phyloP scores from a whole-genome alignment of 2,329 filamentous ascomycete genomes.

The Talaromyces sp. region DNA sequence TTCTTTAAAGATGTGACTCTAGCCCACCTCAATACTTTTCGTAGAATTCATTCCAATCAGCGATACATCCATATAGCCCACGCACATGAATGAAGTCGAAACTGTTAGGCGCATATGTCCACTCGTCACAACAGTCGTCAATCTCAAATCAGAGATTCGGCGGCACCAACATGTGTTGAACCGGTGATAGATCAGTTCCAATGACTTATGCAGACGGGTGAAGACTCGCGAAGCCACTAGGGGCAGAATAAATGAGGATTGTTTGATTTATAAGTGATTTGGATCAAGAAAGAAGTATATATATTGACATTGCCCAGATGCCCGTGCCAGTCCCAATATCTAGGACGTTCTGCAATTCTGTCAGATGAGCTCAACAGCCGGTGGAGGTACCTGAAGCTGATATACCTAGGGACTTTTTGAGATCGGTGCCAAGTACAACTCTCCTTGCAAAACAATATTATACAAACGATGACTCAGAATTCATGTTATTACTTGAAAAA shows the following conservation, averaged over 20 bases:
- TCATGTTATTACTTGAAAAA: neutral
- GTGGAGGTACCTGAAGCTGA: neutral
- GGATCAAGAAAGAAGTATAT: neutral
- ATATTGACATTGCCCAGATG: slow-evolving; percentile 19
- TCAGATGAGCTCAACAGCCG: neutral
- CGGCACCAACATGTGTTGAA: slow-evolving; percentile 15
- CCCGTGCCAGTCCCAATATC: slow-evolving; percentile 18
- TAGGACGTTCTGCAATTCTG: slow-evolving; percentile 9
- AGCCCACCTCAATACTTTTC: slow-evolving; percentile 5
- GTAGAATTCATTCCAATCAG: slow-evolving; percentile 13
- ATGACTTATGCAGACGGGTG: slow-evolving; percentile 18
- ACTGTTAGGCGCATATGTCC: slow-evolving; percentile 21
- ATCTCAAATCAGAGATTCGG: slow-evolving; percentile 27
- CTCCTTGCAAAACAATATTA: slow-evolving; percentile 11
- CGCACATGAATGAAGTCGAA: slow-evolving; percentile 29
- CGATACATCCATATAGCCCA: slow-evolving; percentile 20
- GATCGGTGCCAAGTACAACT: slow-evolving; percentile 17
- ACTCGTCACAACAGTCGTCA: slow-evolving; percentile 25
- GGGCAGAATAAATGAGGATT: neutral
- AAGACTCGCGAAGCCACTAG: slow-evolving; percentile 8
- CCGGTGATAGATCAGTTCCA: slow-evolving; percentile 18
- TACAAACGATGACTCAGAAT: slow-evolving; percentile 8
- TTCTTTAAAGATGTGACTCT: neutral
- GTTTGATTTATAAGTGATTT: neutral
- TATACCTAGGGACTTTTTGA: slow-evolving; percentile 8